These are phyloP conservation scores for Leptomonas pyrrhocoris DNA, from an alignment of 208 protist species.

Conservation along the genomic window DNA sequence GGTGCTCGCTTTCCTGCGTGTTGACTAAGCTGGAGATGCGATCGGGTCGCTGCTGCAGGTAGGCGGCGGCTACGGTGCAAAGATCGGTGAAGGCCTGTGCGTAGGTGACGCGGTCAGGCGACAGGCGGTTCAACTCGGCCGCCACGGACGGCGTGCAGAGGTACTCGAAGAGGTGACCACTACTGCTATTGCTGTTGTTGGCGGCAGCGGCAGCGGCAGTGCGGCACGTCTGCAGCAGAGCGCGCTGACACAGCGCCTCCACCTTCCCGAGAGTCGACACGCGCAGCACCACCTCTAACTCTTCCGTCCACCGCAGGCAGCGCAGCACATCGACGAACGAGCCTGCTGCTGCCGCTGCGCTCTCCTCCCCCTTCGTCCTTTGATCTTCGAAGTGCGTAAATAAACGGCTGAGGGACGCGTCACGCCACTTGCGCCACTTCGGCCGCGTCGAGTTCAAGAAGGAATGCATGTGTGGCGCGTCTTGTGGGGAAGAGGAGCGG, in stretches of 20 bases:
- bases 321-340: slow-evolving; percentile 22
- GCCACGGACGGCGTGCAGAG: slow-evolving; percentile 22
- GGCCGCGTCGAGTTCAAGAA: not conserved
- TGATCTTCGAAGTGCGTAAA: not conserved
- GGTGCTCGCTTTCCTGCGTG: slow-evolving; percentile 18
- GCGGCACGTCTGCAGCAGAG: slow-evolving; percentile 12
- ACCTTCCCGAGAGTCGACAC: slow-evolving; percentile 3
- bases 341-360: not conserved
- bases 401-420: not conserved
- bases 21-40: slow-evolving; percentile 15
- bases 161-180: slow-evolving; percentile 1
- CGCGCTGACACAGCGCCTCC: slow-evolving; percentile 11
- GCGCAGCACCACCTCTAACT: slow-evolving; percentile 22
- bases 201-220: not conserved
- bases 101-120: slow-evolving; percentile 25
- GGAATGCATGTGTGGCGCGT: not conserved
- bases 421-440: slow-evolving; percentile 10
- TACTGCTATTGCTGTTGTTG: not conserved
- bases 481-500: not conserved
- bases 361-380: not conserved
- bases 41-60: slow-evolving; percentile 10
- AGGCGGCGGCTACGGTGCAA: slow-evolving; percentile 31
- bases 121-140: slow-evolving; percentile 23
- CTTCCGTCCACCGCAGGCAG: slow-evolving; percentile 28
- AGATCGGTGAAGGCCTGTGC: slow-evolving; percentile 36